A percentile compares a stretch with the other conserved stretches of the same genome.
phyloP scores from a whole-genome alignment of 2,329 filamentous ascomycete species.

The Pyricularia grisea region DNA sequence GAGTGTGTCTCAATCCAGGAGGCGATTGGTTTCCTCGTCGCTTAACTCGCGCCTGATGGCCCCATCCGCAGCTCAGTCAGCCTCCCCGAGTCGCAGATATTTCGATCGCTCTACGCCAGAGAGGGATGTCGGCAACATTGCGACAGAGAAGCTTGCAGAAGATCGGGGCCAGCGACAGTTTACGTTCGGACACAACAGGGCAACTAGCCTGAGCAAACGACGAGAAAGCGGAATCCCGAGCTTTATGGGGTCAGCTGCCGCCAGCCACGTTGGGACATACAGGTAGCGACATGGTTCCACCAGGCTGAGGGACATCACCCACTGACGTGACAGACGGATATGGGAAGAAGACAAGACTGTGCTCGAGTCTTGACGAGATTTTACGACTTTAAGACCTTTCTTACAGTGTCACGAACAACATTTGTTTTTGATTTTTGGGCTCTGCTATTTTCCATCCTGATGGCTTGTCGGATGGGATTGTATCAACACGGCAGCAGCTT shows the following conservation, averaged over 20 bases:
- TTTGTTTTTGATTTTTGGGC: not conserved
- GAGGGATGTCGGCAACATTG: slow-evolving; percentile 24
- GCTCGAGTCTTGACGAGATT: not conserved
- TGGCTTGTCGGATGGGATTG: not conserved
- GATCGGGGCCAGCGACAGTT: slow-evolving; percentile 34
- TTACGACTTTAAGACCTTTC: not conserved
- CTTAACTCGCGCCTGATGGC: slow-evolving; percentile 36
- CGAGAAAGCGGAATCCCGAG: slow-evolving; percentile 32
- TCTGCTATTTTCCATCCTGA: not conserved
- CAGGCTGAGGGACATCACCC: not conserved
- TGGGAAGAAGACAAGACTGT: not conserved
- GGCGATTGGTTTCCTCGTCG: slow-evolving; percentile 40
- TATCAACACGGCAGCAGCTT: not conserved
- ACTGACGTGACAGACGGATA: not conserved
- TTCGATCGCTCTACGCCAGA: slow-evolving; percentile 35
- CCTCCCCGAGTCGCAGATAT: slow-evolving; percentile 32
- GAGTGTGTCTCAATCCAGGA: slow-evolving; percentile 40
- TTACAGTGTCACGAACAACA: not conserved
- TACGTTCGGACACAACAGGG: slow-evolving; percentile 34
- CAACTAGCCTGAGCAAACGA: slow-evolving; percentile 34
- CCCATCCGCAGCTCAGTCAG: slow-evolving; percentile 24
- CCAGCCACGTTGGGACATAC: slow-evolving; percentile 31
- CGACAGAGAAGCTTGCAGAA: slow-evolving; percentile 26
- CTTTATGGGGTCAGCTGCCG: slow-evolving; percentile 14
- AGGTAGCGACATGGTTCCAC: slow-evolving; percentile 20